A percentile compares a stretch with the other conserved stretches of the same genome.
Conservation (phyloP, 345 rosid genomes). For the Eucalyptus leucophloia region DNA sequence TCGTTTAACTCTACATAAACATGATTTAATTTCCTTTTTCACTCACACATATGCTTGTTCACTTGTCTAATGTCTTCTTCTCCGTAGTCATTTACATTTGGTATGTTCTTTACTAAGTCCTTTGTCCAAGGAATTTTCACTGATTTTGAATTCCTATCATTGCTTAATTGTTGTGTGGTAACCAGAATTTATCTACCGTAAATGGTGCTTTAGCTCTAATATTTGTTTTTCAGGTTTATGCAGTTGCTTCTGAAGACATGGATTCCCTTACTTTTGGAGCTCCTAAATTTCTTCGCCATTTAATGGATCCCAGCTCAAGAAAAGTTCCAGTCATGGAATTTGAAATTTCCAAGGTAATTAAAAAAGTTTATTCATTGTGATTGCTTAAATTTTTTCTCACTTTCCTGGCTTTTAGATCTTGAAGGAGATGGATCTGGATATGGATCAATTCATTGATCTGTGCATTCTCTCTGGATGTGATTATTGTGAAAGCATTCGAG, state of each 20-base stretch:
- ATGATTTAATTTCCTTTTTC: background rate
- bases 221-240: slow-evolving; percentile 56
- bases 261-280: slow-evolving; percentile 96
- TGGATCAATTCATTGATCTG: slow-evolving; percentile 93
- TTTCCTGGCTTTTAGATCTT: slow-evolving; percentile 39
- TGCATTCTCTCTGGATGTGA: slow-evolving; percentile 97
- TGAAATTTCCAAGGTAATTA: slow-evolving; percentile 58
- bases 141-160: background rate
- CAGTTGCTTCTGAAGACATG: slow-evolving; percentile 98
- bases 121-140: background rate
- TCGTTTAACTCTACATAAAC: background rate
- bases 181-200: background rate
- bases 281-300: slow-evolving; percentile 83
- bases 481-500: slow-evolving; percentile 93
- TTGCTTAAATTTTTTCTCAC: background rate
- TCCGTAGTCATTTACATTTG: background rate
- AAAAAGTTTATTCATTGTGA: background rate
- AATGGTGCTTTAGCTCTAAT: background rate
- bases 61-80: background rate
- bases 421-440: slow-evolving; percentile 67
- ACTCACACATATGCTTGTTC: background rate
- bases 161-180: background rate
- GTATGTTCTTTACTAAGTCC: background rate
- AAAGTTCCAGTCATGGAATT: slow-evolving; percentile 91
- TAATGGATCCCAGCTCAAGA: slow-evolving; percentile 95